Evolutionary conservation across 257 asterid species (phyloP).

Genomic region (Galeopsis tetrahit): DNA sequence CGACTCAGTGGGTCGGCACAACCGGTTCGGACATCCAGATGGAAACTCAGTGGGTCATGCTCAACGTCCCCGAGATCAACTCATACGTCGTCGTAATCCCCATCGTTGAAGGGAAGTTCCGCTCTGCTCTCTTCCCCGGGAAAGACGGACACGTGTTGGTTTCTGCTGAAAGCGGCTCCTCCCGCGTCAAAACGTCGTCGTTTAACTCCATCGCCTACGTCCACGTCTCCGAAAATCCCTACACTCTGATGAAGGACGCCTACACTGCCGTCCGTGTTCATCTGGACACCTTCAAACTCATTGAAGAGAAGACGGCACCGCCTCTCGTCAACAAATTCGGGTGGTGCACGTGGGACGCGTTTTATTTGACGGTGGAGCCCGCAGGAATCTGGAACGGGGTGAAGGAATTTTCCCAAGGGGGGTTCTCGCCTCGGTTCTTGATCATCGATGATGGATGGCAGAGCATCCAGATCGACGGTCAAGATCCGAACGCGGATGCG

Average conservation of each 20-base stretch:
- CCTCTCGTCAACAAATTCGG: conserved; percentile 64
- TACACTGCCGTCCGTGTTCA: conserved; percentile 65
- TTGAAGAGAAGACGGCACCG: conserved; percentile 69
- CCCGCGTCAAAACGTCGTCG: conserved; percentile 41
- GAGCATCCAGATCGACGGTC: conserved; percentile 55
- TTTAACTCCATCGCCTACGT: conserved; percentile 57
- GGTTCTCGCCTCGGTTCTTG: conserved; percentile 60
- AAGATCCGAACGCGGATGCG: conserved; percentile 51
- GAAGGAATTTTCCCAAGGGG: conserved; percentile 58
- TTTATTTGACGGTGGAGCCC: conserved; percentile 62
- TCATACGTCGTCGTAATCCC: conserved; percentile 62
- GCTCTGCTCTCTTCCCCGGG: conserved; percentile 77
- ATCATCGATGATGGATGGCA: conserved; percentile 89
- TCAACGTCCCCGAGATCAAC: conserved; percentile 60
- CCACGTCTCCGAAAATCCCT: conserved; percentile 71
- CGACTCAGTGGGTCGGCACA: conserved; percentile 76
- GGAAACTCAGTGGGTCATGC: conserved; percentile 80
- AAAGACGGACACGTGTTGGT: conserved; percentile 55
- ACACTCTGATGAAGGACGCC: conserved; percentile 70
- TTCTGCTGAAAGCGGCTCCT: conserved; percentile 72
- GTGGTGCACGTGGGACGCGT: conserved; percentile 79
- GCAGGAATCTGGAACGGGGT: conserved; percentile 62
- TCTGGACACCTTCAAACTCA: conserved; percentile 64
- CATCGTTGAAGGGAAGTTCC: conserved; percentile 59
- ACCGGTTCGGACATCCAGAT: conserved; percentile 74